Conservation (phyloP, 441 rosid genomes). For the Pelargonium fulgidum region DNA sequence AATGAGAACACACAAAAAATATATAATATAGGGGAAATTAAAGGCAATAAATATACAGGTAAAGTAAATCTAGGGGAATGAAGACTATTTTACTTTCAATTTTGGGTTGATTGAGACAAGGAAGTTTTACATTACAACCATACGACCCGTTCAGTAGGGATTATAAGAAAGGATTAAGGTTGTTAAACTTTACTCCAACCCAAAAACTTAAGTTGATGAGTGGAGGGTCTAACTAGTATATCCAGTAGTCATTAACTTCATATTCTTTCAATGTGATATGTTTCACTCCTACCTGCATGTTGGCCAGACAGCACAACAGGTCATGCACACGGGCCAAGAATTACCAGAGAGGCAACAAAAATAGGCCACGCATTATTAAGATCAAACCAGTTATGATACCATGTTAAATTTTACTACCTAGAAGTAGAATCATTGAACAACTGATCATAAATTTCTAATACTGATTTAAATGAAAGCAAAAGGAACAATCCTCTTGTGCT, state of each 20-base stretch:
- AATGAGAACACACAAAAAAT: neutral
- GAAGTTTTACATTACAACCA: neutral
- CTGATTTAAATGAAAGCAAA: neutral
- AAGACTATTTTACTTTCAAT: neutral
- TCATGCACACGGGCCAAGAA: too few species aligned
- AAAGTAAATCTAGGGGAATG: conserved; percentile 1
- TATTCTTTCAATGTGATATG: too few species aligned
- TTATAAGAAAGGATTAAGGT: neutral
- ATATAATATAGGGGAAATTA: neutral
- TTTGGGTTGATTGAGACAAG: neutral
- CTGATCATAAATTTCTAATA: neutral
- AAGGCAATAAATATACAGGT: neutral
- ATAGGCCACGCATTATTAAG: too few species aligned
- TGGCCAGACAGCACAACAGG: too few species aligned
- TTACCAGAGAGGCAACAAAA: too few species aligned
- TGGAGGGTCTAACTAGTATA: too few species aligned
- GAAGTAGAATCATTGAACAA: neutral
- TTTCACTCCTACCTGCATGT: too few species aligned
- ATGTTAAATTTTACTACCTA: neutral
- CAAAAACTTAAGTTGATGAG: too few species aligned
- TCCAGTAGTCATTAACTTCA: too few species aligned
- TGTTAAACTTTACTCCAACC: too few species aligned
- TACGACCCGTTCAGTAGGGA: neutral
- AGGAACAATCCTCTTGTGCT: neutral
- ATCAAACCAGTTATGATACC: neutral